Evolutionary conservation across 2,329 filamentous ascomycete genomes (phyloP).

Genomic region (Macrophomina phaseolina): DNA sequence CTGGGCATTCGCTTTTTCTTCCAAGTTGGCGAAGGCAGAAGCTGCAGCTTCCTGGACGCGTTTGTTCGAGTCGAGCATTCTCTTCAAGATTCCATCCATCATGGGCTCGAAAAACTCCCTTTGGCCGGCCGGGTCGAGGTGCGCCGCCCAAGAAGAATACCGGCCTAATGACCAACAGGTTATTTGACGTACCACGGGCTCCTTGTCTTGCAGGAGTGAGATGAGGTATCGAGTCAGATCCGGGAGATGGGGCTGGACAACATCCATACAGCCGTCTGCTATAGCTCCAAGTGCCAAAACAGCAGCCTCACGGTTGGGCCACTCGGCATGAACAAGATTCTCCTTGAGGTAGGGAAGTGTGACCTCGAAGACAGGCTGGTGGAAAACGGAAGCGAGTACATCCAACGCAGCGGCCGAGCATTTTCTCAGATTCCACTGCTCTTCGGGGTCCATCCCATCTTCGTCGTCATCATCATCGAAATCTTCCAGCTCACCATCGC

Average conservation of each 20-base stretch:
- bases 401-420: slow-evolving; percentile 96
- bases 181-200: slow-evolving; percentile 93
- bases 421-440: slow-evolving; percentile 93
- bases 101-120: slow-evolving; percentile 87
- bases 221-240: slow-evolving; percentile 91
- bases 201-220: slow-evolving; percentile 78
- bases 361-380: slow-evolving; percentile 83
- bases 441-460: slow-evolving; percentile 76
- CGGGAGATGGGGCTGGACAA: slow-evolving; percentile 87
- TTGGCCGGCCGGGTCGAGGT: slow-evolving; percentile 71
- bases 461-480: slow-evolving; percentile 75
- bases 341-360: slow-evolving; percentile 92
- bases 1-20: slow-evolving; percentile 85
- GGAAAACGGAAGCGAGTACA: slow-evolving; percentile 90
- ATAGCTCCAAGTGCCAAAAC: slow-evolving; percentile 94
- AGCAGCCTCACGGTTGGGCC: slow-evolving; percentile 91
- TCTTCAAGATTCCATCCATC: slow-evolving; percentile 93
- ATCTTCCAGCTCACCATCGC: slow-evolving; percentile 86
- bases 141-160: slow-evolving; percentile 90
- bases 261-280: slow-evolving; percentile 90
- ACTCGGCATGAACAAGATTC: slow-evolving; percentile 86
- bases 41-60: slow-evolving; percentile 96
- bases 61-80: slow-evolving; percentile 98
- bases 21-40: slow-evolving; percentile 93
- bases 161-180: slow-evolving; percentile 97